phyloP scores from a whole-genome alignment of 2,329 filamentous ascomycete species.

The Aspergillus amoenus region DNA sequence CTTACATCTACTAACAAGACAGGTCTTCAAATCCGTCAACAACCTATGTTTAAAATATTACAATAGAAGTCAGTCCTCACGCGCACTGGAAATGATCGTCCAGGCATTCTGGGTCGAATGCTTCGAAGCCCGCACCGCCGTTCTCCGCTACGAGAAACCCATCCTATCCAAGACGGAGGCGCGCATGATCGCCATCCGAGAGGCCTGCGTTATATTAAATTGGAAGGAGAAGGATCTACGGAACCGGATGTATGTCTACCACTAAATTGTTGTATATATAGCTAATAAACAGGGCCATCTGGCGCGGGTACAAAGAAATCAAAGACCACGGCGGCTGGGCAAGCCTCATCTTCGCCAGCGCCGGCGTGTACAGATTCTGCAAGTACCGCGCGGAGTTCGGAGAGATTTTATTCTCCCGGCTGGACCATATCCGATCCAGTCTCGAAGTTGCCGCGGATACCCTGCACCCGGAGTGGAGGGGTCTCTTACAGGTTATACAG shows the following conservation, averaged over 20 bases:
- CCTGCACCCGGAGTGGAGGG: slow-evolving; percentile 55
- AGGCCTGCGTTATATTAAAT: slow-evolving; percentile 54
- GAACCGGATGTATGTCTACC: slow-evolving; percentile 37
- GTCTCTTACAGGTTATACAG: slow-evolving; percentile 35
- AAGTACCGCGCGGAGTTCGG: slow-evolving; percentile 59
- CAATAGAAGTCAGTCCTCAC: slow-evolving; percentile 51
- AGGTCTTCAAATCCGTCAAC: slow-evolving; percentile 25
- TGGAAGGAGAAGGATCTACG: slow-evolving; percentile 60
- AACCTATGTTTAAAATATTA: slow-evolving; percentile 27
- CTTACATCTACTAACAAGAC: not conserved
- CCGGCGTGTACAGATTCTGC: slow-evolving; percentile 60
- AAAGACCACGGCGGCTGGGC: slow-evolving; percentile 58
- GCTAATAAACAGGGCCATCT: slow-evolving; percentile 41
- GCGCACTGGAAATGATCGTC: slow-evolving; percentile 60
- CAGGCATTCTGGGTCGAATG: slow-evolving; percentile 59
- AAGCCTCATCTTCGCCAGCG: slow-evolving; percentile 56
- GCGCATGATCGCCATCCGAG: slow-evolving; percentile 53
- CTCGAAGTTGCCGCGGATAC: slow-evolving; percentile 57
- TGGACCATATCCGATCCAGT: slow-evolving; percentile 46
- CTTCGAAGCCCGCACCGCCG: slow-evolving; percentile 52
- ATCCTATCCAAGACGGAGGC: slow-evolving; percentile 48
- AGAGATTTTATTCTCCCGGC: slow-evolving; percentile 49
- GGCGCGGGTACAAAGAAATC: slow-evolving; percentile 61
- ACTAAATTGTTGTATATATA: not conserved
- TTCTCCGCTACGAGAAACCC: slow-evolving; percentile 40